Conservation (phyloP, 2,329 filamentous ascomycete genomes). For the Biscogniauxia mediterranea region DNA sequence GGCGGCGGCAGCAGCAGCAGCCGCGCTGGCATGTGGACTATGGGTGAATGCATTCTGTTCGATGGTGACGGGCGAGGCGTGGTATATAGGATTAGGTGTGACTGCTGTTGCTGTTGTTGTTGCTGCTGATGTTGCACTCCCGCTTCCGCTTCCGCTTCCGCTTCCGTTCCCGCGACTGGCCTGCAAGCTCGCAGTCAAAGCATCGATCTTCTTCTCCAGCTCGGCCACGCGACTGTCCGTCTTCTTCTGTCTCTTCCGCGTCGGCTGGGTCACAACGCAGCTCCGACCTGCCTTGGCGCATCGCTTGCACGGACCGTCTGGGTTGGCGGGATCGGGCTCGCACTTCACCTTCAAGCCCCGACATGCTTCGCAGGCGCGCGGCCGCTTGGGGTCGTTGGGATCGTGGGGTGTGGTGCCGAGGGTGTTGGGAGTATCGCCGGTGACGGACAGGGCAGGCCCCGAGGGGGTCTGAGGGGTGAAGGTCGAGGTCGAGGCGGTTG, state of each 20-base stretch:
- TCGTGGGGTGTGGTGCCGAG: conserved; percentile 24
- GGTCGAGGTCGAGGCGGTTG: conserved; percentile 12
- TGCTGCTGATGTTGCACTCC: no score
- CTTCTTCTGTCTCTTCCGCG: conserved; percentile 83
- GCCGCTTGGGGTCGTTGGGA: conserved; percentile 58
- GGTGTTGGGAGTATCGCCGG: conserved; percentile 18
- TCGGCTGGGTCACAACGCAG: conserved; percentile 74
- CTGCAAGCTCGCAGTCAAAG: conserved; percentile 75
- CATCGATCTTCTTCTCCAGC: conserved; percentile 90
- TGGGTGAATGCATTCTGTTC: conserved; percentile 17
- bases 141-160: no score
- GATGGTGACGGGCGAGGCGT: conserved; percentile 9
- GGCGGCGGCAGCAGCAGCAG: background rate
- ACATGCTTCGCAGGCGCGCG: conserved; percentile 73
- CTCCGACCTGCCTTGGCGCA: conserved; percentile 77
- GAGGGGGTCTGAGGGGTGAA: conserved; percentile 26
- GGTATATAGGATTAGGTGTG: no score
- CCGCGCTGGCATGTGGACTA: background rate
- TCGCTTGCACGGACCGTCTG: conserved; percentile 66
- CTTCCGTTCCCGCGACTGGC: conserved; percentile 40
- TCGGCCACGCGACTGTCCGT: conserved; percentile 86
- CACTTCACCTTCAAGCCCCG: conserved; percentile 80
- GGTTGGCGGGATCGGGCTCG: conserved; percentile 66
- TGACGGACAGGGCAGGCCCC: conserved; percentile 9
- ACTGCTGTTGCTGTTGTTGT: no score